phyloP scores from a whole-genome alignment of 257 asterid species.

The Solanum bulbocastanum region DNA sequence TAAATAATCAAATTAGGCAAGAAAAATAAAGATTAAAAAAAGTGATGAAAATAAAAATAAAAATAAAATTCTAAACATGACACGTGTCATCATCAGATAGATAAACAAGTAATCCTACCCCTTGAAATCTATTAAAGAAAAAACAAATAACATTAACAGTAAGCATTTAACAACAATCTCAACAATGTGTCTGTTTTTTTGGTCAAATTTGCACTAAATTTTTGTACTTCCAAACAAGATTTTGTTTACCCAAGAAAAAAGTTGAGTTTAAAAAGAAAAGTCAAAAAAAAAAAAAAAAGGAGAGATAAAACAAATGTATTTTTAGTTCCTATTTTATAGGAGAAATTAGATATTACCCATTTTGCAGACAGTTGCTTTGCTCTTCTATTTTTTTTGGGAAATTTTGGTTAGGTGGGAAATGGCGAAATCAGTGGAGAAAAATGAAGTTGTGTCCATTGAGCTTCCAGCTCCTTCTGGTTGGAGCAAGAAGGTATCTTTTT shows the following conservation, averaged over 20 bases:
- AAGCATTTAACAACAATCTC: not conserved
- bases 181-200: not conserved
- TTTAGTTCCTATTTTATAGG: not conserved
- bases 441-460: not conserved
- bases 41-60: not conserved
- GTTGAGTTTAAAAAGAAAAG: not conserved
- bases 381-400: not conserved
- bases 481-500: not conserved
- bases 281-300: too few species aligned
- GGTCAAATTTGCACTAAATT: not conserved
- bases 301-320: not conserved
- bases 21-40: not conserved
- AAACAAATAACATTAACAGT: not conserved
- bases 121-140: not conserved
- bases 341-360: not conserved
- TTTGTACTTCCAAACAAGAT: not conserved
- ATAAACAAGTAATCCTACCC: not conserved
- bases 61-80: not conserved
- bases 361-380: not conserved
- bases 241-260: not conserved
- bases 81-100: not conserved
- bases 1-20: not conserved
- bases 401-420: not conserved
- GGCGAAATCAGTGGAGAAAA: not conserved
- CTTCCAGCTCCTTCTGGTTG: slow-evolving; percentile 1